phyloP scores from a whole-genome alignment of 2,329 filamentous ascomycete genomes.

The Scytalidium sp. region DNA sequence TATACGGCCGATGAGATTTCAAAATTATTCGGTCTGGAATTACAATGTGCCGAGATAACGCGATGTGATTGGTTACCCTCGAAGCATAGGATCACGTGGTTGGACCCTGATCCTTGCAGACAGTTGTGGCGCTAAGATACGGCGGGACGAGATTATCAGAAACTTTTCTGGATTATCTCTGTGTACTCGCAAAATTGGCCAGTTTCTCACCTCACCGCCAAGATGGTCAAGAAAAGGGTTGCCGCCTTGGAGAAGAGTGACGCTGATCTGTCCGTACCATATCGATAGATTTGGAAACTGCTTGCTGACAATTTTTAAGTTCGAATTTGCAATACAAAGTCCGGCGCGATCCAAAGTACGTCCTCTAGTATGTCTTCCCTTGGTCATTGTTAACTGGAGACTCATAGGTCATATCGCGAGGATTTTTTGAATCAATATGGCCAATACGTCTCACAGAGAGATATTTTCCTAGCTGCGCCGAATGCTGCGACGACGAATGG shows the following conservation, averaged over 20 bases:
- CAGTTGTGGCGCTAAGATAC: not conserved
- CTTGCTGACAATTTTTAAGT: constrained; percentile 39
- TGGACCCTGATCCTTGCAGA: not conserved
- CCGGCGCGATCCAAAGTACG: constrained; percentile 75
- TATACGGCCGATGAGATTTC: not conserved
- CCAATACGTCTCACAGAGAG: constrained; percentile 87
- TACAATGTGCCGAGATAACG: not conserved
- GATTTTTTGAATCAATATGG: constrained; percentile 86
- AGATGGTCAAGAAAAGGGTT: constrained; percentile 83
- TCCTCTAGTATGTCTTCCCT: constrained; percentile 8
- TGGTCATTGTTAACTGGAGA: not conserved
- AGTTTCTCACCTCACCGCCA: constrained; percentile 7
- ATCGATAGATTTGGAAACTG: constrained; percentile 8
- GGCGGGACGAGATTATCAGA: not conserved
- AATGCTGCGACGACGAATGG: constrained; percentile 73
- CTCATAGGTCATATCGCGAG: constrained; percentile 70
- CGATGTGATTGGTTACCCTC: not conserved
- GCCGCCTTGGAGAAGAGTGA: constrained; percentile 94
- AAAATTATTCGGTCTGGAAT: not conserved
- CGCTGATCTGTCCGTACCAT: constrained; percentile 66
- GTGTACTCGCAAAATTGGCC: not conserved
- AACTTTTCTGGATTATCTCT: not conserved
- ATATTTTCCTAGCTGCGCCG: constrained; percentile 86
- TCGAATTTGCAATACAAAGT: constrained; percentile 92
- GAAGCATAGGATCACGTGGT: not conserved